Evolutionary conservation across 2,329 filamentous ascomycete genomes (phyloP).

Genomic region (Paecilomyces sp.): DNA sequence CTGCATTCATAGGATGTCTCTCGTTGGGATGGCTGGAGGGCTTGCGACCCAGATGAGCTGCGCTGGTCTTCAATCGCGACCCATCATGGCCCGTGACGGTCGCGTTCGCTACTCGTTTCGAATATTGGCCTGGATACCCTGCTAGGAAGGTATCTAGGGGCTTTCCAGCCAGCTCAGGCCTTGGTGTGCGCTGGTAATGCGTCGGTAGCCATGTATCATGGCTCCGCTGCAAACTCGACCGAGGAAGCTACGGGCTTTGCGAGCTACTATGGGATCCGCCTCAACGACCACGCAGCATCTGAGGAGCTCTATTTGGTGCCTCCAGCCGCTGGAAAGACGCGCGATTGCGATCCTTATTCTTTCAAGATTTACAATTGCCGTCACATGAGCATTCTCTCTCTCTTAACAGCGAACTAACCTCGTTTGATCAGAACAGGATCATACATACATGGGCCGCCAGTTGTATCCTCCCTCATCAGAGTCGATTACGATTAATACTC

Average conservation of each 20-base stretch:
- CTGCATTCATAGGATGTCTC: not conserved
- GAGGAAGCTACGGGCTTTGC: not conserved
- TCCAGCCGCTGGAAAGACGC: not conserved
- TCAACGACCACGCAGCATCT: not conserved
- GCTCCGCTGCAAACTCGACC: not conserved
- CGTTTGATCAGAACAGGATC: not conserved
- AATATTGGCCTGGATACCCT: not conserved
- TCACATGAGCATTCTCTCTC: not conserved
- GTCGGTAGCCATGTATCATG: not conserved
- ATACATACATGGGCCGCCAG: not conserved
- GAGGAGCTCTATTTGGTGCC: not conserved
- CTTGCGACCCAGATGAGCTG: not conserved
- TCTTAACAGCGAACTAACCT: not conserved
- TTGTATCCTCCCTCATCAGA: not conserved
- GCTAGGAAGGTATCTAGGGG: not conserved
- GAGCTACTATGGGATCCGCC: not conserved
- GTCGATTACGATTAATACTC: not conserved
- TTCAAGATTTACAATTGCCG: not conserved
- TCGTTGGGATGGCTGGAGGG: not conserved
- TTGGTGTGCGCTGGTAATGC: not conserved
- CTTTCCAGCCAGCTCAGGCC: not conserved
- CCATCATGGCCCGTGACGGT: not conserved
- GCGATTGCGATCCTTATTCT: not conserved
- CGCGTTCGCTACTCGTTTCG: not conserved
- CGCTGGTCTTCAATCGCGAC: not conserved